phyloP scores from a whole-genome alignment of 2,329 filamentous ascomycete species.

The Cladosporium cucumerinum region DNA sequence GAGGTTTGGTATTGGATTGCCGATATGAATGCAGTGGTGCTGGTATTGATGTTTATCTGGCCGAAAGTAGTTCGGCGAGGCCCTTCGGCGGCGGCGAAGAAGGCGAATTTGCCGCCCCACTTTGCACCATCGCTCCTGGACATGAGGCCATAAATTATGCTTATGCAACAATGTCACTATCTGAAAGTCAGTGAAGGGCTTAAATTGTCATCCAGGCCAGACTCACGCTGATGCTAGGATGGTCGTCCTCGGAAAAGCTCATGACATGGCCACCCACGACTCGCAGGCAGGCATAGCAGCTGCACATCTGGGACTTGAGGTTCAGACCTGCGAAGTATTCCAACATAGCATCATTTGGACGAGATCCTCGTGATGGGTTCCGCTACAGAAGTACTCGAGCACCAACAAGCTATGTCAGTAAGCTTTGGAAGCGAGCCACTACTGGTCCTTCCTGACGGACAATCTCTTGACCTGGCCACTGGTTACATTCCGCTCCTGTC shows the following conservation, averaged over 20 bases:
- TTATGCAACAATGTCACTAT: neutral
- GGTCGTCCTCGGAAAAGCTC: neutral
- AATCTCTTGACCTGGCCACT: conserved; percentile 1
- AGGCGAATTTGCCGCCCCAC: neutral
- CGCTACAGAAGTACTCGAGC: neutral
- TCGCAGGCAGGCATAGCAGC: neutral
- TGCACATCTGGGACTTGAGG: neutral
- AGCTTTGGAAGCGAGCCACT: conserved; percentile 1
- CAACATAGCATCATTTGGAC: neutral
- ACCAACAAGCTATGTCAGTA: neutral
- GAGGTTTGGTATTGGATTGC: neutral
- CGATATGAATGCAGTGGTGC: neutral
- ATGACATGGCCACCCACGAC: neutral
- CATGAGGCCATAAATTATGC: neutral
- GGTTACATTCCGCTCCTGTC: conserved; percentile 14
- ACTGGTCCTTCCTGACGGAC: conserved; percentile 10
- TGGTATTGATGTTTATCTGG: neutral
- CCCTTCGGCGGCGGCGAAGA: neutral
- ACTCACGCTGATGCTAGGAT: neutral
- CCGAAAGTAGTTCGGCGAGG: neutral
- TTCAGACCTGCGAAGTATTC: neutral
- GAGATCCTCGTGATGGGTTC: neutral
- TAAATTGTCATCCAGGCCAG: neutral
- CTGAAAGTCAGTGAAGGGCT: neutral
- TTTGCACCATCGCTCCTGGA: neutral